Base-by-base conservation (phyloP, 352 stramenopile genomes). In the Ophiocytium majus region DNA sequence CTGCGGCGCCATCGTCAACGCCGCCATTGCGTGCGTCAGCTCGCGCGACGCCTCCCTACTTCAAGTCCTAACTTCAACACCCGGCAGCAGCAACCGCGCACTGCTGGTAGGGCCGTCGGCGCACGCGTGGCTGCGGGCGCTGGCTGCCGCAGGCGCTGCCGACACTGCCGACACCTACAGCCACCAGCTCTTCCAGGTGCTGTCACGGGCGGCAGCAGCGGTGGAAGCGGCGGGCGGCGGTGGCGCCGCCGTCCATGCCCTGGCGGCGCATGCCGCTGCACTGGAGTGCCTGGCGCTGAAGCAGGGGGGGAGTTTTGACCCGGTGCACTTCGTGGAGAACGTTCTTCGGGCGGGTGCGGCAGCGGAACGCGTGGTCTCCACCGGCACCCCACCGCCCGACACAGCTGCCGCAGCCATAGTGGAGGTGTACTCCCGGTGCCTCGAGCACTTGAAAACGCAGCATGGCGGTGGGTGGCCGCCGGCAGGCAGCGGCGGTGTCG, bases 161-260 rank as follows among this genome's bases (percentile, higher is more conserved):
- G 36, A 76, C 63, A 87, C 79, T 50, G 28, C 34, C 81, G 83
- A 87, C 36, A 64, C 83, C 28, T 84, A 87, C 74, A 79, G 79
- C 80, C 78, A 80, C 50, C 83, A 84, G 14, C 79, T 87, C n/a
- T 87, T 87, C 43, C 83, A 87, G 83, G 57, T 84, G n/a, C 83
- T 87, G 19, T 87, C 78, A 78, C 49, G 43, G 23, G 83, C 63
- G 81, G 34, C 83, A 63, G 28, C 28, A 79, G 31, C 28, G n/a
- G n/a, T n/a, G n/a, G n/a, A n/a, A n/a, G n/a, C n/a, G n/a, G n/a
- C n/a, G n/a, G n/a, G n/a, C n/a, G n/a, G n/a, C n/a, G n/a, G n/a
- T n/a, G n/a, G n/a, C n/a, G n/a, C n/a, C n/a, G n/a, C n/a, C n/a
- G n/a, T n/a, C n/a, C n/a, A n/a, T n/a, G n/a, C n/a, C n/a, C n/a